These are phyloP conservation scores for Camellia oleifera DNA, from an alignment of 179 eudicot species.

Conservation along the genomic window DNA sequence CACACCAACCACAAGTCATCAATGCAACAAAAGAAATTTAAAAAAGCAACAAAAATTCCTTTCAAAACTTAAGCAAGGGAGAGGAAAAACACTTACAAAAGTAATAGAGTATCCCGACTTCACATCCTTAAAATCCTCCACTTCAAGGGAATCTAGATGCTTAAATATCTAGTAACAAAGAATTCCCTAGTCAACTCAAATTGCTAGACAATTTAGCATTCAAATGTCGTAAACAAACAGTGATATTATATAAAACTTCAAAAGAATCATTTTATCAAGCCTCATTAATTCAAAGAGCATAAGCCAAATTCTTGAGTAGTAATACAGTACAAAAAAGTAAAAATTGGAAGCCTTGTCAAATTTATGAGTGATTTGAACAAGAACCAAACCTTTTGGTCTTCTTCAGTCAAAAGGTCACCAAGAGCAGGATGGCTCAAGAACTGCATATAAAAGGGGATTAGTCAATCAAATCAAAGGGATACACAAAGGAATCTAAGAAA, in stretches of 20 bases:
- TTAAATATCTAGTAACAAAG: constrained; percentile 55
- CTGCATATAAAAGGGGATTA: constrained; percentile 36
- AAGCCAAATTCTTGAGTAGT: background rate
- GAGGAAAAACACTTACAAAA: constrained; percentile 56
- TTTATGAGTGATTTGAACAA: background rate
- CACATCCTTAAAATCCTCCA: constrained; percentile 82
- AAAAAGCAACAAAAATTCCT: background rate
- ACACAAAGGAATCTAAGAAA: too few species aligned
- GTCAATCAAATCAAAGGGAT: constrained; percentile 5
- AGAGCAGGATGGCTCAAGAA: constrained; percentile 93
- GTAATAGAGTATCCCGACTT: constrained; percentile 91
- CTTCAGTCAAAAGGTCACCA: constrained; percentile 70
- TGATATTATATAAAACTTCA: background rate
- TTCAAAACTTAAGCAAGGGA: background rate
- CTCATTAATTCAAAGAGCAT: background rate
- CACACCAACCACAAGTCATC: background rate
- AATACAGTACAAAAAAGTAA: background rate
- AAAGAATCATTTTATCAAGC: background rate
- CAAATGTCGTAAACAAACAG: background rate
- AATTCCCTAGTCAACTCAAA: background rate
- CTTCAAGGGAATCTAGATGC: constrained; percentile 73
- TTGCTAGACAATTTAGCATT: background rate
- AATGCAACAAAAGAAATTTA: background rate
- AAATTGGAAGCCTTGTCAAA: background rate
- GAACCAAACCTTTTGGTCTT: constrained; percentile 75